Base-by-base conservation (phyloP, 164 flowering plant genomes). In the Nymphaea thermarum region DNA sequence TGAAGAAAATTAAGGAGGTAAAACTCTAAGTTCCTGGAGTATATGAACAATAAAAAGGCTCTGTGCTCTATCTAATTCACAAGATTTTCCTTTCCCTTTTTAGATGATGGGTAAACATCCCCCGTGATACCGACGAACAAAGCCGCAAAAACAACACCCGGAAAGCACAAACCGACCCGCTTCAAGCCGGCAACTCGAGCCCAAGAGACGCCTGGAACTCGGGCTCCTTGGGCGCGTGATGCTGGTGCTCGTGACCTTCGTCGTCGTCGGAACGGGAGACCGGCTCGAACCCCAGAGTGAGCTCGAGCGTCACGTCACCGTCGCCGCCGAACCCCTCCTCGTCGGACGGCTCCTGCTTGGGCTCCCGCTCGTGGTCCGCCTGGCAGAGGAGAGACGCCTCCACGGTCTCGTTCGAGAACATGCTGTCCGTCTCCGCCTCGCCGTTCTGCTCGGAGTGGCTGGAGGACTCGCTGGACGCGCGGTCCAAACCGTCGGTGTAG, bases 281-380 rank as follows among this genome's bases (percentile, higher is more conserved):
- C 59, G 87, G 83, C 75, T 85, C 84, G 3, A 82, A 67, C 43
- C 96, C 96, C 6, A 92, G 84, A 0, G 91, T 85, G 64, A 88
- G 81, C 61, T 88, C 93, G 80, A 51, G 57, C 57, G 8, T 7
- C 12, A 74, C 44, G 60, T 66, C 90, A 17, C 63, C 72, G 60
- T 72, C 79, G 5, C 43, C 62, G 41, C 47, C 57, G 57, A 15
- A 63, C 3, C 57, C 57, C 14, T 51, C 57, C 14, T 51, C 15
- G 14, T 51, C 14, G 57, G 57, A 51, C 16, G 44, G 41, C 61
- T 61, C 67, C 61, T 43, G 63, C 55, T 70, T 69, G 4, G 45
- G 65, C 3, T 51, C 57, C 57, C 57, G 57, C 8, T 70, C 81
- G 47, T 63, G 64, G 60, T 77, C 85, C 36, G 80, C 74, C 43